Evolutionary conservation across 208 protist genomes (phyloP), one percentile per base, ranked within the genome.

Genomic region (Acanthamoeba rhysodes): DNA sequence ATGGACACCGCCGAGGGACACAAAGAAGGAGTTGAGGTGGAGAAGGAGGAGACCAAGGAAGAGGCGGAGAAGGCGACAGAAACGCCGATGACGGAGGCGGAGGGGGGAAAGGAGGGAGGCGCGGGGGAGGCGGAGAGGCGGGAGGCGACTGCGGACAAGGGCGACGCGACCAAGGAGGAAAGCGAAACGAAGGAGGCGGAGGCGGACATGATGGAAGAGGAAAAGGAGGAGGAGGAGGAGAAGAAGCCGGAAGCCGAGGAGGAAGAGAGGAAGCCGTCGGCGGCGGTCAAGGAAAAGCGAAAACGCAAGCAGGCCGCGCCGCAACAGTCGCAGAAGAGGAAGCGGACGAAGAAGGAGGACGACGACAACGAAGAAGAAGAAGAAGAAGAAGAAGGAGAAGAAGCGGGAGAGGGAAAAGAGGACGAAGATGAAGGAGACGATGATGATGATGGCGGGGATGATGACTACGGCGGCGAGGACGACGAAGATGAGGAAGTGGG

Each of bases 241-340:
- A 37, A 72, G 29, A 37, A 72, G 29, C 9, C 24, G 24, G 74
- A 82, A 37, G 24, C 50, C 0, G 12, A 72, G 66, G 66, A 72
- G 10, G n/a, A 72, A 37, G 29, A 72, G 66, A 37, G 2, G n/a
- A 37, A 72, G 66, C 24, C 62, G 0, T 12, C 18, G 74, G 32
- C 37, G 9, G 74, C 18, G 74, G 32, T 20, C 7, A 45, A 32
- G 74, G 80, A 88, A 22, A 88, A 32, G 80, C 45, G 53, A 24
- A 88, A 88, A 41, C 22, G 80, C 24, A 88, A 88, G 80, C 50
- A n/a, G n/a, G n/a, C 45, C n/a, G 50, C 80, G 10, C 45, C 45
- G 24, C 80, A 16, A 64, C 22, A 88, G 48, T 10, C 80, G 1
- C 50, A 64, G 48, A 85, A 57, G 76, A 85, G 53, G 48, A 88